Evolutionary conservation across 345 rosid species (phyloP), one percentile per base, ranked within the genome.

Genomic region (Dipteronia sinensis): DNA sequence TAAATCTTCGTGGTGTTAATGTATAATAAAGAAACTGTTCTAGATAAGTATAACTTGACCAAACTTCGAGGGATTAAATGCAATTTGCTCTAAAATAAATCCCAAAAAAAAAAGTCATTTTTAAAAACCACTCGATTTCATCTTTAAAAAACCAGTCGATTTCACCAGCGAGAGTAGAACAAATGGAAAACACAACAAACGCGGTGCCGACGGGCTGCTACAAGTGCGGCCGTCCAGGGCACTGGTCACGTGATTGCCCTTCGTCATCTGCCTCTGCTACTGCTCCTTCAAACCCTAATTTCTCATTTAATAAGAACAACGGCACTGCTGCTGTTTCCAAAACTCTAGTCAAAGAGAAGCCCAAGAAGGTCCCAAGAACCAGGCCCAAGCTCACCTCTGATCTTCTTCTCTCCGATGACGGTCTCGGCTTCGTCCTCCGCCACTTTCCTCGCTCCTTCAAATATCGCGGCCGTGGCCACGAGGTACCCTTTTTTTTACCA

Each of bases 151-250:
- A 29, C 31, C 34, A 31, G 34, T 31, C 34, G 38, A 34, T 34
- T 34, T 34, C 38, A 34, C 38, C 46, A 42, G 46, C 9, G 0
- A 34, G 55, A 76, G 65, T 38, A 3, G 7, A 4, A 71, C 42
- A 31, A 80, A 92, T 88, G 97, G 92, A 82, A 71, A 72, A 74
- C 17, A 5, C 71, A 56, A 7, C 61, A 12, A 85, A 68, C 23
- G 77, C 93, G 59, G 90, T 83, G 38, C 94, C 97, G 16, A 96
- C 94, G 27, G 98, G 99, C 19, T 96, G 99, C 78, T 94, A 79
- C 95, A 96, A 94, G 82, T 96, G 99, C 77, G 99, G 98, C 34
- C 92, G 97, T 6, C 98, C 99, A 4, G 98, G 99, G 68, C 98
- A 96, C 73, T 96, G 98, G 97, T 93, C 99, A 2, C 97, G 97